phyloP scores from a whole-genome alignment of 352 stramenopile species.

The Globisporangium cystogenes region DNA sequence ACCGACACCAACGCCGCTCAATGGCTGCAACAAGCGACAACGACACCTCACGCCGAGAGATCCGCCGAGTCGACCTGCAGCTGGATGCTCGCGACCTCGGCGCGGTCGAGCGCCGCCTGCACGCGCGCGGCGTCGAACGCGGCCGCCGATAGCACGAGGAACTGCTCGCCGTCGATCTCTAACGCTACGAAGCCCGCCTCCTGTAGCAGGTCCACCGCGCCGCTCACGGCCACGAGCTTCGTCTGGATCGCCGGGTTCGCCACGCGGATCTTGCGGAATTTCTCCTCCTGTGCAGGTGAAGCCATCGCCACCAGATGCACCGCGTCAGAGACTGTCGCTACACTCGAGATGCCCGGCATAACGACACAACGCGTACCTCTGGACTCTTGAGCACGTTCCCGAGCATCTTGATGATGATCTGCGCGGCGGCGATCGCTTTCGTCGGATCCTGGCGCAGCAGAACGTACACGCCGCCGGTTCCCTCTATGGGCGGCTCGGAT shows the following conservation, averaged over 20 bases:
- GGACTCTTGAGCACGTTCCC: slow-evolving; percentile 59
- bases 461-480: slow-evolving; percentile 44
- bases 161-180: slow-evolving; percentile 38
- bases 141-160: slow-evolving; percentile 45
- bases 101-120: slow-evolving; percentile 50
- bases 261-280: slow-evolving; percentile 63
- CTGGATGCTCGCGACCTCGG: slow-evolving; percentile 64
- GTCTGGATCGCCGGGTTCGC: slow-evolving; percentile 52
- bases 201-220: slow-evolving; percentile 46
- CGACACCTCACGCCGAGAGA: background rate
- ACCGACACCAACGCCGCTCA: too few species aligned
- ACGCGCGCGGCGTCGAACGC: slow-evolving; percentile 34
- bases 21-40: too few species aligned
- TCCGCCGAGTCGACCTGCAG: slow-evolving; percentile 41
- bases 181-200: slow-evolving; percentile 49
- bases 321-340: background rate
- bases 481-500: slow-evolving; percentile 6
- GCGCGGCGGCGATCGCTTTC: slow-evolving; percentile 40
- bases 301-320: background rate
- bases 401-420: slow-evolving; percentile 72
- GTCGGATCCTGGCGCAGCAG: slow-evolving; percentile 47
- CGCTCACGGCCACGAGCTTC: slow-evolving; percentile 55
- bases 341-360: too few species aligned
- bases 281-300: slow-evolving; percentile 59
- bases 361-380: slow-evolving; percentile 22